These are phyloP conservation scores for Tylopilus intermedius DNA, from an alignment of 768 basidiomycete species.

Conservation along the genomic window DNA sequence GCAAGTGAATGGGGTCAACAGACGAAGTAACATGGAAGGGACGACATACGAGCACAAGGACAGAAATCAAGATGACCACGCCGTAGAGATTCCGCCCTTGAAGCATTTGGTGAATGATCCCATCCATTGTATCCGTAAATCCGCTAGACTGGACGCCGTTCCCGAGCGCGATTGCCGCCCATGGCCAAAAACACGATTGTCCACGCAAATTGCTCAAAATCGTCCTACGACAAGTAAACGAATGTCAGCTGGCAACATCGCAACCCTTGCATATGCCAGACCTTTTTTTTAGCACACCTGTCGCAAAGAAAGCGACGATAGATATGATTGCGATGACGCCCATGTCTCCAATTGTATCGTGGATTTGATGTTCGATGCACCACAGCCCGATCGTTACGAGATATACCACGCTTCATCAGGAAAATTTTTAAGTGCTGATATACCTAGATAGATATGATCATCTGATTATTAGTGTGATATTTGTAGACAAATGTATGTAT, in stretches of 20 bases:
- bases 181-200: conserved; percentile 94
- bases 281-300: conserved; percentile 88
- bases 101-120: conserved; percentile 53
- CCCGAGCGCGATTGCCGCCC: conserved; percentile 93
- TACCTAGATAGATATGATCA: too few relatives aligned
- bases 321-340: conserved; percentile 94
- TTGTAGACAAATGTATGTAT: too few relatives aligned
- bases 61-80: conserved; percentile 67
- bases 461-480: too few relatives aligned
- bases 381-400: conserved; percentile 81
- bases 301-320: conserved; percentile 88
- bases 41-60: conserved; percentile 57
- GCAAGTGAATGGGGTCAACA: not conserved
- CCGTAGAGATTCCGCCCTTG: conserved; percentile 58
- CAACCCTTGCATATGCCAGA: conserved; percentile 25
- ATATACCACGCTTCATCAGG: conserved; percentile 71
- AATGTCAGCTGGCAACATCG: not conserved
- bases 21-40: not conserved
- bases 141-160: conserved; percentile 90
- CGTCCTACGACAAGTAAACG: conserved; percentile 50
- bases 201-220: conserved; percentile 94
- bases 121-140: conserved; percentile 73
- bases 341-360: conserved; percentile 86
- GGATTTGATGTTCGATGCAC: conserved; percentile 81
- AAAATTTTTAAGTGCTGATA: too few relatives aligned